These are phyloP conservation scores for Aspergillus novofumigatus DNA, from an alignment of 2,329 filamentous ascomycete species.

Conservation along the genomic window DNA sequence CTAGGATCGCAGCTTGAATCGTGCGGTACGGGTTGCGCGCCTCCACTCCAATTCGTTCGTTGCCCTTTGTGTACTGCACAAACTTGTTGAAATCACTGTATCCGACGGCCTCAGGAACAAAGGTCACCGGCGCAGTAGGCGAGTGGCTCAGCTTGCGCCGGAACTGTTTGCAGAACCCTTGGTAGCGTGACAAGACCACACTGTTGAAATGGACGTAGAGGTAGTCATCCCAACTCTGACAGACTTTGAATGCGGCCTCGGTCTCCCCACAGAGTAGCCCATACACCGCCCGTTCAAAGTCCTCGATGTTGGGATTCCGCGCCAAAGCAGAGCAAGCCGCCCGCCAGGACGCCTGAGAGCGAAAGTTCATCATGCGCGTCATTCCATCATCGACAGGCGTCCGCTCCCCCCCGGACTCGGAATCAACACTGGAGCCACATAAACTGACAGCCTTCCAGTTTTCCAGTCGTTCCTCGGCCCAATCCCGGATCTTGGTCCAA, in stretches of 20 bases:
- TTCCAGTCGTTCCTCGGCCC: slow-evolving; percentile 82
- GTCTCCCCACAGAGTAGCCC: slow-evolving; percentile 85
- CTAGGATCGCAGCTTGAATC: slow-evolving; percentile 42
- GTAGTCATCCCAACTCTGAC: slow-evolving; percentile 77
- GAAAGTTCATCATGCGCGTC: slow-evolving; percentile 41
- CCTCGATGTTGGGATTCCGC: slow-evolving; percentile 61
- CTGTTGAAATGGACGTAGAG: slow-evolving; percentile 86
- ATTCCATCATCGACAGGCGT: slow-evolving; percentile 33
- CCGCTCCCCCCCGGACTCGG: slow-evolving; percentile 21
- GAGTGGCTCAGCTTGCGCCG: slow-evolving; percentile 49
- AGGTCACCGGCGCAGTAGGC: slow-evolving; percentile 49
- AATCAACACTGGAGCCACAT: slow-evolving; percentile 52
- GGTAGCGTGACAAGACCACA: slow-evolving; percentile 75
- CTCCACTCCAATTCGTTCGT: slow-evolving; percentile 35
- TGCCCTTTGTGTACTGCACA: slow-evolving; percentile 31
- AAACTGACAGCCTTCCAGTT: slow-evolving; percentile 84
- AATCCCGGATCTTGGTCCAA: slow-evolving; percentile 70
- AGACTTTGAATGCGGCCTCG: slow-evolving; percentile 69
- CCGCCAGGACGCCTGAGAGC: slow-evolving; percentile 36
- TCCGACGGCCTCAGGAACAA: slow-evolving; percentile 53
- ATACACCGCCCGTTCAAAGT: slow-evolving; percentile 86
- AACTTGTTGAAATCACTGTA: slow-evolving; percentile 37
- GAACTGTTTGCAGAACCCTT: slow-evolving; percentile 55
- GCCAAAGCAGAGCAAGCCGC: slow-evolving; percentile 45
- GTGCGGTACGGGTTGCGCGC: slow-evolving; percentile 42